phyloP scores from a whole-genome alignment of 176 grass and related monocot species.

The Musa troglodytarum region DNA sequence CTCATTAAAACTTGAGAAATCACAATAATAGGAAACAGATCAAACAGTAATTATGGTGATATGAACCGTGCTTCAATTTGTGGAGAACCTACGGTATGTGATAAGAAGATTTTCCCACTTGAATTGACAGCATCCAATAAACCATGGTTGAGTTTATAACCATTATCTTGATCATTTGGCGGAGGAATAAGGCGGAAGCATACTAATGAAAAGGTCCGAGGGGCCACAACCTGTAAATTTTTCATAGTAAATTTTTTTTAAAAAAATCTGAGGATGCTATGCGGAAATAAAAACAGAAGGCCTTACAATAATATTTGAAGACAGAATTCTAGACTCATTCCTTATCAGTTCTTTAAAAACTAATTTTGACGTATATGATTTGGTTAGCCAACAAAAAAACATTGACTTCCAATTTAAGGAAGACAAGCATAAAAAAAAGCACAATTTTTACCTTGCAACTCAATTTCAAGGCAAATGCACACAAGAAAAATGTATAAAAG shows the following conservation, averaged over 20 bases:
- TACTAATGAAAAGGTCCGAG: conserved; percentile 50
- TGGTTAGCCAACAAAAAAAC: too few relatives aligned
- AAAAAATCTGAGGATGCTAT: neutral
- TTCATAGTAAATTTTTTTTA: too few relatives aligned
- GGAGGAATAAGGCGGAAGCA: conserved; percentile 54
- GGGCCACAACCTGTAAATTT: conserved; percentile 36
- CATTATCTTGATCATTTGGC: conserved; percentile 29
- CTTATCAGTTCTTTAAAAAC: too few relatives aligned
- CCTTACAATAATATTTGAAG: too few relatives aligned
- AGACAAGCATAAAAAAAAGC: too few relatives aligned
- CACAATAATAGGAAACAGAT: neutral
- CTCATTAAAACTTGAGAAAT: neutral
- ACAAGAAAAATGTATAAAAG: too few relatives aligned
- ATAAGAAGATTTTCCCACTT: conserved; percentile 56
- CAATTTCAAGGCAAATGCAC: too few relatives aligned
- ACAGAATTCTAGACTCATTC: too few relatives aligned
- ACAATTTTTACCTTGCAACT: too few relatives aligned
- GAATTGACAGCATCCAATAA: conserved; percentile 41
- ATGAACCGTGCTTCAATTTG: neutral
- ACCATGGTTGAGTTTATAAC: conserved; percentile 45
- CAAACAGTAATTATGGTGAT: neutral
- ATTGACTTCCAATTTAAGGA: too few relatives aligned
- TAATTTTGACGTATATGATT: too few relatives aligned
- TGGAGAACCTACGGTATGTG: conserved; percentile 40
- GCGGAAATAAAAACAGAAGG: neutral